Conservation (phyloP, 768 basidiomycete genomes). For the Lactarius psammicola region DNA sequence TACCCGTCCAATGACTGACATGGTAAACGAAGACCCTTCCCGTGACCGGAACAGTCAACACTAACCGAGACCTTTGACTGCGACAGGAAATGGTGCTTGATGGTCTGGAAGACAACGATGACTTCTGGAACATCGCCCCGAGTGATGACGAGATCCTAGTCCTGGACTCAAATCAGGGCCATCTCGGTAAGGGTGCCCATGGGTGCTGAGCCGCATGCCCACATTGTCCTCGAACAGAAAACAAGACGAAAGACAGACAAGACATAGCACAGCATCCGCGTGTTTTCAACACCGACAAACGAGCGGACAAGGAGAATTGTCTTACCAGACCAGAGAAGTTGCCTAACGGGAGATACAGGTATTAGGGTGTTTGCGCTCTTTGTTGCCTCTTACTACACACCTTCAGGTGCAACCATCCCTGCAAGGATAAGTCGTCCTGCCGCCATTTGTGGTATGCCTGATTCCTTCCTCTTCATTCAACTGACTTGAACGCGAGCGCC, state of each 20-base stretch:
- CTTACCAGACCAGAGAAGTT: conserved; percentile 39
- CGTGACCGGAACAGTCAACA: neutral
- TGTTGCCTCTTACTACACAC: neutral
- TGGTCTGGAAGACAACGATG: conserved; percentile 64
- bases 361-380: neutral
- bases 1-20: conserved; percentile 64
- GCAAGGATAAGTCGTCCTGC: conserved; percentile 74
- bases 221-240: neutral
- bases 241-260: neutral
- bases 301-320: neutral
- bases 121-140: conserved; percentile 59
- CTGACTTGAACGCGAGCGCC: neutral
- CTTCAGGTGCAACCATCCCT: conserved; percentile 71
- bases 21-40: conserved; percentile 40
- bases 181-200: conserved; percentile 28
- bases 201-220: neutral
- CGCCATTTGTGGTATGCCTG: conserved; percentile 66
- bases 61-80: neutral
- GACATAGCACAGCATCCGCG: neutral
- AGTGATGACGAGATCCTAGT: conserved; percentile 35
- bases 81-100: conserved; percentile 63
- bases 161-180: conserved; percentile 37
- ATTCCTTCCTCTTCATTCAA: neutral
- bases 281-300: neutral
- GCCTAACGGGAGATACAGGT: conserved; percentile 63